Evolutionary conservation across 73 alveolate species (phyloP).

Genomic region (Durusdinium trenchii): DNA sequence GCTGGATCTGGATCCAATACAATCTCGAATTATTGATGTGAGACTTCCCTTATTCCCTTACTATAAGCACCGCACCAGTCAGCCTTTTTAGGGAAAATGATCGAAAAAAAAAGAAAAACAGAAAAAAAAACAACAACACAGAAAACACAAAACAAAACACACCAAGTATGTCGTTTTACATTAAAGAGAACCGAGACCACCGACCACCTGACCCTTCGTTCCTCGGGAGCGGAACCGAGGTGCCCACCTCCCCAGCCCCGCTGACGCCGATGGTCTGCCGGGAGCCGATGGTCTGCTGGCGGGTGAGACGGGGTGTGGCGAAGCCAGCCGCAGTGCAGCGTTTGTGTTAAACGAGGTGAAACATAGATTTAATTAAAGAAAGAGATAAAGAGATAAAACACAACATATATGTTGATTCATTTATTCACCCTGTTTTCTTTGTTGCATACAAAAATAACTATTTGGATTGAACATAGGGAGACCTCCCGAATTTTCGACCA

Average conservation of each 20-base stretch:
- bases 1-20: too few relatives aligned
- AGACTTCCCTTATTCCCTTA: too few relatives aligned
- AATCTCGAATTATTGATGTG: too few relatives aligned
- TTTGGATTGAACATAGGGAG: too few relatives aligned
- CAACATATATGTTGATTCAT: not conserved
- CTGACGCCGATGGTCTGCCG: constrained; percentile 58
- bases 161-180: too few relatives aligned
- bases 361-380: too few relatives aligned
- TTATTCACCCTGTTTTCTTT: not conserved
- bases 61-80: too few relatives aligned
- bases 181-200: not conserved
- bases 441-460: not conserved
- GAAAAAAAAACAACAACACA: too few relatives aligned
- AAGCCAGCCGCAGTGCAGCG: not conserved
- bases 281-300: not conserved
- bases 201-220: not conserved
- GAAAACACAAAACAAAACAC: too few relatives aligned
- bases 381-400: not conserved
- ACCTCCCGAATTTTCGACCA: too few relatives aligned
- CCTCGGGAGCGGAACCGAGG: not conserved
- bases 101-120: too few relatives aligned
- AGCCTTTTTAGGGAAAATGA: too few relatives aligned
- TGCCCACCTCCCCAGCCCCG: not conserved
- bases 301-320: not conserved
- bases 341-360: not conserved